Percentiles rank a stretch among this genome's conserved stretches.
Conservation (phyloP, 768 basidiomycete species). For the Hypsizygus marmoreus region DNA sequence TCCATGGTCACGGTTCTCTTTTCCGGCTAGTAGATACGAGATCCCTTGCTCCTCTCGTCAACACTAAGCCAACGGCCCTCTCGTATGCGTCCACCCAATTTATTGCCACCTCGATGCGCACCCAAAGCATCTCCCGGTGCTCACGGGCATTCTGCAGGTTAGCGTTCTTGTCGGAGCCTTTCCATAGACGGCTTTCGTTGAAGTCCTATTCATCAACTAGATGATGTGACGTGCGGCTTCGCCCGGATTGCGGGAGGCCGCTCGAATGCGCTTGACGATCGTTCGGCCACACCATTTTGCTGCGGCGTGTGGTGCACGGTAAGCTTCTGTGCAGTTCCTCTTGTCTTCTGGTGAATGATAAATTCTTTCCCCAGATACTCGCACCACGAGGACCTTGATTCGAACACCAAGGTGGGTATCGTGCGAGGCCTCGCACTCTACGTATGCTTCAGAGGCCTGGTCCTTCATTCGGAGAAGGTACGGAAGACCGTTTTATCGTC, state of each 20-base stretch:
- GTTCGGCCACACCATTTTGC: constrained; percentile 48
- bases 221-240: constrained; percentile 33
- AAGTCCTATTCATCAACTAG: constrained; percentile 27
- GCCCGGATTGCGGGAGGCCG: constrained; percentile 36
- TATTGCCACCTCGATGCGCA: constrained; percentile 26
- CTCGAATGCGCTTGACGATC: constrained; percentile 33
- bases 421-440: constrained; percentile 31
- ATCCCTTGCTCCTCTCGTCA: constrained; percentile 25
- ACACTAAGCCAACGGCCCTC: constrained; percentile 23
- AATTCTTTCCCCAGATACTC: constrained; percentile 43
- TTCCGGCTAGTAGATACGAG: constrained; percentile 32
- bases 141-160: constrained; percentile 26
- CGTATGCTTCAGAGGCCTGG: constrained; percentile 30
- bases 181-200: constrained; percentile 25
- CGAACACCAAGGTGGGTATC: constrained; percentile 28
- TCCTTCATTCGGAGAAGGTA: constrained; percentile 32
- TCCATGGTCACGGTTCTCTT: too few relatives aligned
- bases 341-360: constrained; percentile 24
- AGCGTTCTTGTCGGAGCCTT: constrained; percentile 33
- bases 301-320: constrained; percentile 43
- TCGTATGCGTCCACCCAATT: constrained; percentile 19
- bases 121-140: constrained; percentile 36
- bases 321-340: constrained; percentile 39
- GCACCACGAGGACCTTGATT: constrained; percentile 28
- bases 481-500: constrained; percentile 34